Evolutionary conservation across 352 stramenopile genomes (phyloP).

Genomic region (Phytophthora sp.): DNA sequence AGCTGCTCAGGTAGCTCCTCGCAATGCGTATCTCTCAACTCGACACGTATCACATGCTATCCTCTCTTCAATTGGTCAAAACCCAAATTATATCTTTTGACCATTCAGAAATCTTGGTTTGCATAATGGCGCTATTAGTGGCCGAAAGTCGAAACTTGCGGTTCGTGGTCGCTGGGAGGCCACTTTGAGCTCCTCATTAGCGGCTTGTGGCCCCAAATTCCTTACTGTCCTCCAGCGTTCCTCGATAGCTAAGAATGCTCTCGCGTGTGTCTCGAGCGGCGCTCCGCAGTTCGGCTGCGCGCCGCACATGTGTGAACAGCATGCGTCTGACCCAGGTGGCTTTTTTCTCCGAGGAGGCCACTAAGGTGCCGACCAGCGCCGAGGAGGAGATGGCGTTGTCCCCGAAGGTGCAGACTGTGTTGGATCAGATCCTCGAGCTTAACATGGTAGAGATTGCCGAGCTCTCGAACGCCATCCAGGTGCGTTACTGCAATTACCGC

Average conservation of each 20-base stretch:
- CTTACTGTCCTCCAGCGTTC: slow-evolving; percentile 21
- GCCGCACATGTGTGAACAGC: slow-evolving; percentile 45
- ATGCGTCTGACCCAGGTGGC: slow-evolving; percentile 57
- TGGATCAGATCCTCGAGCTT: slow-evolving; percentile 88
- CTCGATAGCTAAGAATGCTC: slow-evolving; percentile 54
- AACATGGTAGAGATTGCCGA: slow-evolving; percentile 92
- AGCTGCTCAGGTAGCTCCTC: slow-evolving; percentile 9
- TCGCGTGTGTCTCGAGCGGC: slow-evolving; percentile 75
- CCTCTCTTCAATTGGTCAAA: slow-evolving; percentile 24
- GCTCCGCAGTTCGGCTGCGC: slow-evolving; percentile 52
- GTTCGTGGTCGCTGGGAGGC: slow-evolving; percentile 32
- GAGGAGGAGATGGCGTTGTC: slow-evolving; percentile 71
- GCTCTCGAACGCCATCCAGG: slow-evolving; percentile 86
- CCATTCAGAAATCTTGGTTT: slow-evolving; percentile 1
- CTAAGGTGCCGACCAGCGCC: slow-evolving; percentile 48
- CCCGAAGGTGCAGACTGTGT: slow-evolving; percentile 83
- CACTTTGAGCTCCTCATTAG: slow-evolving; percentile 20
- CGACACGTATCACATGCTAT: slow-evolving; percentile 38
- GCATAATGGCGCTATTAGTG: background rate
- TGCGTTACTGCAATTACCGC: slow-evolving; percentile 25
- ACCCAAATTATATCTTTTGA: slow-evolving; percentile 7
- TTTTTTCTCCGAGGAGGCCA: slow-evolving; percentile 60
- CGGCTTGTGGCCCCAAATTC: slow-evolving; percentile 32
- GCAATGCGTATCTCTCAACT: slow-evolving; percentile 18
- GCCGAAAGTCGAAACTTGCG: slow-evolving; percentile 8